These are phyloP conservation scores for Tuctoria greenei DNA, from an alignment of 176 grass and related monocot genomes.

Conservation along the genomic window DNA sequence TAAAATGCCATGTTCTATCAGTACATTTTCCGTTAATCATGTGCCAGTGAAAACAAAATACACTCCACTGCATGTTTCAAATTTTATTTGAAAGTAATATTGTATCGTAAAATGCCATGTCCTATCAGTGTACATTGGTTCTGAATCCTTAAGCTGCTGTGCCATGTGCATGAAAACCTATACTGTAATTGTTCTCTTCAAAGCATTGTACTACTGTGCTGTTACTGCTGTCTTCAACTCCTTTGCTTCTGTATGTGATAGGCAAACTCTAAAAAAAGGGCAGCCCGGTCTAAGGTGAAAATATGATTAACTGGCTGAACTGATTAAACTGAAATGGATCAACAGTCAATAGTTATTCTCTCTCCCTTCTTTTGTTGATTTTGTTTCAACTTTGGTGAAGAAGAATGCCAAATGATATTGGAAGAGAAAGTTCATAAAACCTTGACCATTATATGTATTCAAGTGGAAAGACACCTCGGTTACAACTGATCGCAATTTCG, in stretches of 20 bases:
- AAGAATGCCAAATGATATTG: not conserved
- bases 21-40: no score
- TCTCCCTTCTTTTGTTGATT: not conserved
- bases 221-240: not conserved
- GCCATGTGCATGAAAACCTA: not conserved
- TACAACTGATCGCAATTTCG: not conserved
- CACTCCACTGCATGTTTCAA: no score
- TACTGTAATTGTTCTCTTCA: not conserved
- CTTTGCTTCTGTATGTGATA: not conserved
- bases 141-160: no score
- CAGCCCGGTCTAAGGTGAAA: not conserved
- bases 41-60: no score
- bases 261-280: constrained; percentile 1
- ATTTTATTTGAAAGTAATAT: no score
- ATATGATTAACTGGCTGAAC: not conserved
- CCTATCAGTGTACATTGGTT: no score
- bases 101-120: no score
- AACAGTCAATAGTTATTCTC: not conserved
- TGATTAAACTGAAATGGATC: not conserved
- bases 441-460: not conserved
- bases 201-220: not conserved
- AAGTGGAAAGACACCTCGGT: constrained; percentile 6
- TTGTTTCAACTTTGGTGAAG: not conserved
- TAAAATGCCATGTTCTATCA: no score
- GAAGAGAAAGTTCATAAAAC: not conserved